Percentiles rank a stretch among this genome's conserved stretches.
Evolutionary conservation across 2,329 filamentous ascomycete genomes (phyloP).

Genomic region (Salinomyces thailandicus): DNA sequence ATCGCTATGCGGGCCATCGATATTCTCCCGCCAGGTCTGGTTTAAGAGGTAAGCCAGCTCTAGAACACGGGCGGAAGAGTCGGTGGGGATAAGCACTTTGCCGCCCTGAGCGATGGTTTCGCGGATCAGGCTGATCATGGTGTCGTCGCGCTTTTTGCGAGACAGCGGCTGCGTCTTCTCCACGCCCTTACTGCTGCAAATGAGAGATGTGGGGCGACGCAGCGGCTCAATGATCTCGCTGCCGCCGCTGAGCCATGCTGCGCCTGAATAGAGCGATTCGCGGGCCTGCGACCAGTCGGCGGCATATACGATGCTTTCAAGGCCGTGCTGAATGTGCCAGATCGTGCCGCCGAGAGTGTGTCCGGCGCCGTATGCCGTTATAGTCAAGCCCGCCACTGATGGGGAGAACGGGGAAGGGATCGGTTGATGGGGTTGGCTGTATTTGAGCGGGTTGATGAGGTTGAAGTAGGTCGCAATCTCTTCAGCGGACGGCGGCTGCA

Average conservation of each 20-base stretch:
- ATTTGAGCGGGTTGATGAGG: conserved; percentile 83
- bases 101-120: conserved; percentile 73
- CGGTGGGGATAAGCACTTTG: conserved; percentile 84
- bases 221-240: conserved; percentile 90
- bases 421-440: conserved; percentile 91
- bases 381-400: conserved; percentile 78
- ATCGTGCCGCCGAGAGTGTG: conserved; percentile 95
- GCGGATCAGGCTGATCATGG: conserved; percentile 68
- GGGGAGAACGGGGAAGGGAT: conserved; percentile 78
- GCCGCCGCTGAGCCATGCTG: conserved; percentile 79
- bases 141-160: conserved; percentile 72
- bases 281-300: conserved; percentile 98
- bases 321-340: conserved; percentile 94
- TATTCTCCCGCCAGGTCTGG: conserved; percentile 65
- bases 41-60: conserved; percentile 89
- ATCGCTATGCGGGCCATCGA: conserved; percentile 26
- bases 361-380: conserved; percentile 93
- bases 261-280: conserved; percentile 87
- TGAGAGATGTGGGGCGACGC: conserved; percentile 81
- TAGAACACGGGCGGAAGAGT: conserved; percentile 87
- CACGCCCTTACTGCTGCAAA: conserved; percentile 80
- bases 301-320: conserved; percentile 95
- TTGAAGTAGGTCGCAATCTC: conserved; percentile 91
- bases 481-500: conserved; percentile 64
- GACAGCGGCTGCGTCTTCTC: conserved; percentile 54